phyloP scores from a whole-genome alignment of 257 asterid genomes.

The Scutellaria galericulata region DNA sequence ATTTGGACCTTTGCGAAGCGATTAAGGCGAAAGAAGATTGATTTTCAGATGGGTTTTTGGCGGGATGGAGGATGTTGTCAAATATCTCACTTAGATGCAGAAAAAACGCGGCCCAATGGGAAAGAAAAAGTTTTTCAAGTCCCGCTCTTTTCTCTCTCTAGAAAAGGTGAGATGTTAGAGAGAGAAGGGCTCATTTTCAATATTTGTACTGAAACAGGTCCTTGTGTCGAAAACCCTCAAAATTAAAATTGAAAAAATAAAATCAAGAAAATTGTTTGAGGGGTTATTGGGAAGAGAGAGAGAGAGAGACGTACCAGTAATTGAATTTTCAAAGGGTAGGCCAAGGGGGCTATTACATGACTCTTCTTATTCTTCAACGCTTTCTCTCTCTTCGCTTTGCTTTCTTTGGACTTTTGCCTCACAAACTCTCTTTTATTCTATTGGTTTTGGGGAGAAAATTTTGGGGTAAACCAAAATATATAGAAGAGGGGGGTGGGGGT shows the following conservation, averaged over 20 bases:
- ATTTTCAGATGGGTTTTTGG: slow-evolving; percentile 43
- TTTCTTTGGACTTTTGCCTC: slow-evolving; percentile 26
- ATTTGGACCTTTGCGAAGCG: slow-evolving; percentile 30
- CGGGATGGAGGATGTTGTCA: slow-evolving; percentile 36
- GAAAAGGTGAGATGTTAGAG: slow-evolving; percentile 19
- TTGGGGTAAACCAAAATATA: not conserved
- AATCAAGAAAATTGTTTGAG: slow-evolving; percentile 22
- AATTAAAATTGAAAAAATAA: not conserved
- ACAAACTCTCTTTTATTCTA: slow-evolving; percentile 27
- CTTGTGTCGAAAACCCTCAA: slow-evolving; percentile 31
- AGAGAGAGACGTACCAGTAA: slow-evolving; percentile 53
- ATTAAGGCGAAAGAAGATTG: not conserved
- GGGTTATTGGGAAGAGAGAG: slow-evolving; percentile 31
- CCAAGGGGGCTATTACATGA: slow-evolving; percentile 36
- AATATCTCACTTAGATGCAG: not conserved
- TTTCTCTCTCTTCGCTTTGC: slow-evolving; percentile 22
- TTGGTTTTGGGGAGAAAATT: not conserved
- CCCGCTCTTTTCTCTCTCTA: slow-evolving; percentile 60
- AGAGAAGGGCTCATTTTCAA: slow-evolving; percentile 35
- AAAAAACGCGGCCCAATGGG: slow-evolving; percentile 36
- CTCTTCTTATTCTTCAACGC: slow-evolving; percentile 38
- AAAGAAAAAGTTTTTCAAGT: slow-evolving; percentile 33
- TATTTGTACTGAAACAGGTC: slow-evolving; percentile 52
- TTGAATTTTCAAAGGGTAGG: slow-evolving; percentile 38
- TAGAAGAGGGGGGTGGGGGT: slow-evolving; percentile 7